Base-by-base conservation (phyloP, 768 basidiomycete genomes). In the Hirschioporus abietinus region DNA sequence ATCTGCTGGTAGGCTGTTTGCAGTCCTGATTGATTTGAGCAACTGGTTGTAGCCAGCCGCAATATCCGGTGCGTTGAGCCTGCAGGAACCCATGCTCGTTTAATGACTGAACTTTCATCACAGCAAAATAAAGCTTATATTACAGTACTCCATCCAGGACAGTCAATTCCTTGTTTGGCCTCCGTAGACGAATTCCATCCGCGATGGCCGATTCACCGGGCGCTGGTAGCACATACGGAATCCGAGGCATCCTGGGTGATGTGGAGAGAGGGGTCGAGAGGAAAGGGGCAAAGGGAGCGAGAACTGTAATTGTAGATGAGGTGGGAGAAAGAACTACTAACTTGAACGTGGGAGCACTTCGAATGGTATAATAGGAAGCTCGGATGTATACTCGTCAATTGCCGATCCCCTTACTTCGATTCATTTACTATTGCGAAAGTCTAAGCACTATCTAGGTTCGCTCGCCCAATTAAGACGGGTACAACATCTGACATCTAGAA, bases 61-160 rank as follows among this genome's bases (percentile, higher is more conserved):
- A 57, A 72, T 68, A 6, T 59, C 7, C 17, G 71, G 71, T 1
- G 71, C 70, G 59, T 72, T 69, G 52, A 72, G 25, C 15, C 69
- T 70, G 34, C 20, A 26, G 18, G 23, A 61, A 25, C 60, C 24
- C 25, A 25, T 18, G 58, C 17, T 2, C 25, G 60, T 15, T 66
- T 6, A 67, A 58, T 35, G 24, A 30, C 5, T 35, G 27, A 64
- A 17, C 12, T 17, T 27, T 1, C 7, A 15, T n/a, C 17, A 5
- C 25, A 26, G 23, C n/a, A 10, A 25, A 58, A 52, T 3, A 60
- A 10, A 25, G 30, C 25, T 34, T 18, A 17, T 36, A 58, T 23
- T 57, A 70, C 64, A 72, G 63, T 15, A 68, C 65, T 12, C 70
- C 71, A 63, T 72, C 71, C 7, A 72, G 62, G 30, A 63, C 64